Percentiles rank a stretch among this genome's conserved stretches.
Conservation (phyloP, 179 eudicot genomes). For the Silene noctiflora region DNA sequence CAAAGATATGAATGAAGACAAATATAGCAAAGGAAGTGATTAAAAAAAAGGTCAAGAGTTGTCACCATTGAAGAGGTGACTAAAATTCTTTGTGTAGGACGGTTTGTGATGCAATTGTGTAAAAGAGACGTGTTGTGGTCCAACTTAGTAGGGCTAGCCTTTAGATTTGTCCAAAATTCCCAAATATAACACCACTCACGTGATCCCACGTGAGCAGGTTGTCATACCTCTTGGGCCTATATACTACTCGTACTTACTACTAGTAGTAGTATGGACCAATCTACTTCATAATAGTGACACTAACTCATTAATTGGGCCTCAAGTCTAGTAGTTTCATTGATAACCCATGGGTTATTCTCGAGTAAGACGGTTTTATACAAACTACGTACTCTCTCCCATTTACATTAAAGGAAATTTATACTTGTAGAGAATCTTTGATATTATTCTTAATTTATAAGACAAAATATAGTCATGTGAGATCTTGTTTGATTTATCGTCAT, state of each 20-base stretch:
- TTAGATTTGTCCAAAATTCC: too few relatives aligned
- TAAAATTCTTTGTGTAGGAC: constrained; percentile 13
- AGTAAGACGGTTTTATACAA: too few relatives aligned
- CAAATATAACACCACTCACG: background rate
- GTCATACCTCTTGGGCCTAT: background rate
- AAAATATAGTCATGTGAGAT: too few relatives aligned
- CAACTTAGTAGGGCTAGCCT: background rate
- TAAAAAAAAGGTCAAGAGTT: background rate
- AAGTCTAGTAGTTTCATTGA: background rate
- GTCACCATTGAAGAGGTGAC: background rate
- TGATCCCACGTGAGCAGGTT: background rate
- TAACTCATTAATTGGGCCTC: background rate
- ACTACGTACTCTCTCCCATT: too few relatives aligned
- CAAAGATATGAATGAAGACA: background rate
- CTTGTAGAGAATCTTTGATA: too few relatives aligned
- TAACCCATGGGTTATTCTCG: background rate
- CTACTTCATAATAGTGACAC: background rate
- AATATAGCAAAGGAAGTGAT: background rate
- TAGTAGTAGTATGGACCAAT: background rate
- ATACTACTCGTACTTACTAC: too few relatives aligned
- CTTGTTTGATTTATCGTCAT: too few relatives aligned
- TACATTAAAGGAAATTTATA: too few relatives aligned
- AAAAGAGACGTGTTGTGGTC: background rate
- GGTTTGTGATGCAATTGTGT: background rate
- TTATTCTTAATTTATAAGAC: too few relatives aligned